These are phyloP conservation scores for Boletellus sp. DNA, from an alignment of 768 basidiomycete genomes.

Conservation along the genomic window DNA sequence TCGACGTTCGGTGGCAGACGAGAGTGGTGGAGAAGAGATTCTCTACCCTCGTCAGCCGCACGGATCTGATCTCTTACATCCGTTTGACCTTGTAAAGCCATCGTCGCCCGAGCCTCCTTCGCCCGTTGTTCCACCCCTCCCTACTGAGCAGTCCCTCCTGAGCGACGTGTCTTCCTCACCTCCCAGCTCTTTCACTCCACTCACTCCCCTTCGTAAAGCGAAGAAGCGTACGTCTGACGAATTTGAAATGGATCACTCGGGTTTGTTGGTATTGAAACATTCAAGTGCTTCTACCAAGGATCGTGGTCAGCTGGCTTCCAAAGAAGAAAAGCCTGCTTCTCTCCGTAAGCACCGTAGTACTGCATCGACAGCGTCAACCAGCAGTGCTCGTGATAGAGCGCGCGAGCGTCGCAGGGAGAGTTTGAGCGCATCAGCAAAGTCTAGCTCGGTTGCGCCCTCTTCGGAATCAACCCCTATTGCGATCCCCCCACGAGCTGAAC, in stretches of 20 bases:
- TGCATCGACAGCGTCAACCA: slow-evolving; percentile 46
- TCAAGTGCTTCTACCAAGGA: slow-evolving; percentile 32
- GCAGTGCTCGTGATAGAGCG: slow-evolving; percentile 38
- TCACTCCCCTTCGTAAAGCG: slow-evolving; percentile 47
- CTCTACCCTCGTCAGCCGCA: slow-evolving; percentile 70
- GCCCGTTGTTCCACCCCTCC: slow-evolving; percentile 30
- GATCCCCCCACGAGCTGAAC: slow-evolving; percentile 21
- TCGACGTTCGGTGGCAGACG: slow-evolving; percentile 68
- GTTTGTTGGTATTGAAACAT: slow-evolving; percentile 54
- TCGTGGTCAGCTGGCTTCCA: slow-evolving; percentile 24
- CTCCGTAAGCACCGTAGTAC: slow-evolving; percentile 71
- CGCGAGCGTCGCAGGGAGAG: slow-evolving; percentile 60
- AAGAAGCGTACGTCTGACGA: slow-evolving; percentile 80
- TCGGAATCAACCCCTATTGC: slow-evolving; percentile 24
- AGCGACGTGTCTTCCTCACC: slow-evolving; percentile 41
- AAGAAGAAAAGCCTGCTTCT: slow-evolving; percentile 48
- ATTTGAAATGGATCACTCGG: slow-evolving; percentile 74
- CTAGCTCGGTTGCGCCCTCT: slow-evolving; percentile 1
- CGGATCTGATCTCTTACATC: slow-evolving; percentile 27
- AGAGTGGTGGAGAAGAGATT: slow-evolving; percentile 89
- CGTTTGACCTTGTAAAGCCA: slow-evolving; percentile 31
- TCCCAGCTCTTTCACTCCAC: slow-evolving; percentile 57
- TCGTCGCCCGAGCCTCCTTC: slow-evolving; percentile 28
- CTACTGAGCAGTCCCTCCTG: slow-evolving; percentile 28
- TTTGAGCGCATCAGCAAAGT: slow-evolving; percentile 39